Percentiles rank a stretch among this genome's conserved stretches.
Conservation (phyloP, 2,329 filamentous ascomycete genomes). For the Fusarium succisae region DNA sequence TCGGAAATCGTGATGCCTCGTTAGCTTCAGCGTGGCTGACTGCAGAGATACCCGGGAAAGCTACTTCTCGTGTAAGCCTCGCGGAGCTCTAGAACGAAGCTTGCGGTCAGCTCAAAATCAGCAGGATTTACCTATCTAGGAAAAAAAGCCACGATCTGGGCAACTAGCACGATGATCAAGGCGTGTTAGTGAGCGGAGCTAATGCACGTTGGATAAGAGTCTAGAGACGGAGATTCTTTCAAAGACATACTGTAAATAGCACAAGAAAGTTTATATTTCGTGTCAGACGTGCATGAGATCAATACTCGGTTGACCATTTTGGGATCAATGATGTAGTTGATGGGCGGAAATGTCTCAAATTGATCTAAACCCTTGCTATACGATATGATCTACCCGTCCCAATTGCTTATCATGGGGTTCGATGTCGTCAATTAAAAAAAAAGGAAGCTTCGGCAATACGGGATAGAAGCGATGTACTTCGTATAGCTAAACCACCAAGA, state of each 20-base stretch:
- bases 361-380: not conserved
- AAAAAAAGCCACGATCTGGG: not conserved
- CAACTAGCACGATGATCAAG: not conserved
- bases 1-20: not conserved
- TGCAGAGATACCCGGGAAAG: not conserved
- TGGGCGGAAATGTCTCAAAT: not conserved
- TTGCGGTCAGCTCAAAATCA: not conserved
- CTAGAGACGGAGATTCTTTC: not conserved
- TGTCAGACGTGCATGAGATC: conserved; percentile 28
- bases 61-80: not conserved
- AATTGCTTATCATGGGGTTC: not conserved
- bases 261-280: conserved; percentile 4
- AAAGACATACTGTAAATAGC: conserved; percentile 2
- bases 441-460: not conserved
- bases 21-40: not conserved
- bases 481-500: not conserved
- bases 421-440: not conserved
- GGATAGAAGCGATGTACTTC: not conserved
- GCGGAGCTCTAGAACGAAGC: too few species aligned
- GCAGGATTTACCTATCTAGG: conserved; percentile 15
- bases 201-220: conserved; percentile 11
- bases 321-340: conserved; percentile 17
- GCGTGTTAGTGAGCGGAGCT: not conserved
- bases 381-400: not conserved
- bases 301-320: not conserved